A percentile compares a stretch with the other conserved stretches of the same genome.
These are phyloP conservation scores for Platismatia glauca DNA, from an alignment of 495 filamentous ascomycete species.

Conservation along the genomic window DNA sequence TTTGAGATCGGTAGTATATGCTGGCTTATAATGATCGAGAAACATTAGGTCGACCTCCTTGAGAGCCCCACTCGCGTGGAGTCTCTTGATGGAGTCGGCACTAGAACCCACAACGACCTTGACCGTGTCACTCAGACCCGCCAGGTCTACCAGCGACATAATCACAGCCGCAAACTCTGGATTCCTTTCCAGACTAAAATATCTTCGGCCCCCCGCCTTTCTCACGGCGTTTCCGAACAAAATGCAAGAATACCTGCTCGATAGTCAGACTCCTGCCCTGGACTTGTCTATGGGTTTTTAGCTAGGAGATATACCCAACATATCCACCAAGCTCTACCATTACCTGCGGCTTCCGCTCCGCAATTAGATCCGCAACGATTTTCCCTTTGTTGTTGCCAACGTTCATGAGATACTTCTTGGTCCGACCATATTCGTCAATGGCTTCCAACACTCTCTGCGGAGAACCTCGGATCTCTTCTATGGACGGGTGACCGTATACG, in stretches of 20 bases:
- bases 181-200: constrained; percentile 56
- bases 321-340: constrained; percentile 80
- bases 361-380: constrained; percentile 56
- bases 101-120: constrained; percentile 56
- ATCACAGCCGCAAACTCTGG: constrained; percentile 59
- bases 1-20: constrained; percentile 58
- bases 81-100: constrained; percentile 43
- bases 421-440: constrained; percentile 63
- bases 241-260: constrained; percentile 50
- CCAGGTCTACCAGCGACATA: constrained; percentile 50
- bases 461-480: constrained; percentile 52
- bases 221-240: constrained; percentile 54
- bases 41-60: constrained; percentile 54
- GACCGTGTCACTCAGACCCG: constrained; percentile 57
- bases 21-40: constrained; percentile 61
- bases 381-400: constrained; percentile 64
- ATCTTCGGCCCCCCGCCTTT: constrained; percentile 41
- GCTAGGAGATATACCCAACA: constrained; percentile 52
- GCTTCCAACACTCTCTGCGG: constrained; percentile 54
- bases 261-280: background rate
- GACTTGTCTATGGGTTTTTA: background rate
- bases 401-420: constrained; percentile 66
- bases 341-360: constrained; percentile 50
- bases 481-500: constrained; percentile 50
- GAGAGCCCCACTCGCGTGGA: constrained; percentile 40